Percentiles rank a stretch among this genome's conserved stretches.
phyloP scores from a whole-genome alignment of 192 early-diverging fungal genomes.

The Thamnidium elegans region DNA sequence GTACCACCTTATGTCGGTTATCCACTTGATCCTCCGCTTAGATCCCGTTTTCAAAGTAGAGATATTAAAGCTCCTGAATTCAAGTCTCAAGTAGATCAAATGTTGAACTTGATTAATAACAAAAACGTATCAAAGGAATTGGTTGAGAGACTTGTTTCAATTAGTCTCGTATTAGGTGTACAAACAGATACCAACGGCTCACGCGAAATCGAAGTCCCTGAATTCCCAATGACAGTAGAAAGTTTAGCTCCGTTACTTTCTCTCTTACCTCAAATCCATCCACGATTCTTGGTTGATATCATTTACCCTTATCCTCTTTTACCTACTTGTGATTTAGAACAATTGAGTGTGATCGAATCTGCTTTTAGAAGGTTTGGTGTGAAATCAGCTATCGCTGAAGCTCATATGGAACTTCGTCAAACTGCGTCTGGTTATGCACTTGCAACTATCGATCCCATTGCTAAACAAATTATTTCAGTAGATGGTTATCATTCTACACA shows the following conservation, averaged over 20 bases:
- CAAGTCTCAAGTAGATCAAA: slow-evolving; percentile 49
- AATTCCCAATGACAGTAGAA: slow-evolving; percentile 58
- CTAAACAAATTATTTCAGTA: slow-evolving; percentile 17
- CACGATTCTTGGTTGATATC: slow-evolving; percentile 53
- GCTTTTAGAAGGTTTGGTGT: slow-evolving; percentile 59
- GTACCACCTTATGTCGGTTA: slow-evolving; percentile 66
- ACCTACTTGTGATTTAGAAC: slow-evolving; percentile 55
- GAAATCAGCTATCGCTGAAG: slow-evolving; percentile 36
- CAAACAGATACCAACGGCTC: slow-evolving; percentile 34
- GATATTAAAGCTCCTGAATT: slow-evolving; percentile 57
- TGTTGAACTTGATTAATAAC: slow-evolving; percentile 37
- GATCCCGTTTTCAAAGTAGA: slow-evolving; percentile 75
- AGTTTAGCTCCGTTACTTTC: slow-evolving; percentile 40
- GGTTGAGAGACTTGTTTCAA: slow-evolving; percentile 51
- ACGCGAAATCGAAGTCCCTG: slow-evolving; percentile 51
- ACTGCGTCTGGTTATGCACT: slow-evolving; percentile 46
- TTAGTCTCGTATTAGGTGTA: slow-evolving; percentile 53
- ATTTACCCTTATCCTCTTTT: slow-evolving; percentile 61
- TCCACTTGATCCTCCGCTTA: slow-evolving; percentile 76
- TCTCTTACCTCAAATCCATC: slow-evolving; percentile 43
- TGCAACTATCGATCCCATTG: slow-evolving; percentile 26
- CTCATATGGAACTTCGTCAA: slow-evolving; percentile 43
- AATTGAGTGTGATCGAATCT: slow-evolving; percentile 57
- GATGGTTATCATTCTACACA: slow-evolving; percentile 35
- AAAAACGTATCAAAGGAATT: slow-evolving; percentile 32